A percentile compares a stretch with the other conserved stretches of the same genome.
Conservation (phyloP, 2,329 filamentous ascomycete species). For the Colletotrichum melonis region DNA sequence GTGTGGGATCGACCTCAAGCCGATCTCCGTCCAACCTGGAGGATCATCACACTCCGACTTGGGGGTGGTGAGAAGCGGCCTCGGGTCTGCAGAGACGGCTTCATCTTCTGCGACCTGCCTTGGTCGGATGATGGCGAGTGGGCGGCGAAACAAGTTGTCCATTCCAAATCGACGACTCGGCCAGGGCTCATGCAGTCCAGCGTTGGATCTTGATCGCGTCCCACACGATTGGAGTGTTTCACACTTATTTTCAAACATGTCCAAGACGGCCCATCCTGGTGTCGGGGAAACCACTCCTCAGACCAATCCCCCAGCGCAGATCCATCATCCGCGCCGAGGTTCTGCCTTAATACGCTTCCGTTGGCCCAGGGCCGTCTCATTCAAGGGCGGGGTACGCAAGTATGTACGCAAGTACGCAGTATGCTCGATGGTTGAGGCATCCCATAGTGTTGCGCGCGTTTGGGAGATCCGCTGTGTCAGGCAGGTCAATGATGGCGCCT, state of each 20-base stretch:
- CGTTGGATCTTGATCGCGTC: conserved; percentile 29
- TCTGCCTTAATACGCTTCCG: conserved; percentile 12
- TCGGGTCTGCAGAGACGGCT: neutral
- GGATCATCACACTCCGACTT: neutral
- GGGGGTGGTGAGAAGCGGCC: neutral
- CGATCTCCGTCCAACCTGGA: neutral
- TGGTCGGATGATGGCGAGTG: neutral
- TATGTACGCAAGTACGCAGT: neutral
- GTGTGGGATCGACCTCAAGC: neutral
- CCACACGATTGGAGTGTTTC: conserved; percentile 32
- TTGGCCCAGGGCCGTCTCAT: conserved; percentile 2
- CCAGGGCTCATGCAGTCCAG: conserved; percentile 21
- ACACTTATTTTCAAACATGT: conserved; percentile 28
- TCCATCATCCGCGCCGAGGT: conserved; percentile 5
- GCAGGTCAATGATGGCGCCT: neutral
- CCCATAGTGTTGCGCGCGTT: neutral
- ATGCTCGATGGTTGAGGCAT: conserved; percentile 13
- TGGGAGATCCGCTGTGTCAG: conserved; percentile 19
- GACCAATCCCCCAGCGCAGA: conserved; percentile 3
- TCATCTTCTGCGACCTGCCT: neutral
- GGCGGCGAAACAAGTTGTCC: conserved; percentile 11
- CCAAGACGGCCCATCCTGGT: conserved; percentile 25
- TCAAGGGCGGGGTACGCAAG: conserved; percentile 4
- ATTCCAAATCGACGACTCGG: conserved; percentile 27
- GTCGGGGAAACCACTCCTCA: neutral